Evolutionary conservation across 306 rosid species (phyloP).

Genomic region (Casuarina glauca): DNA sequence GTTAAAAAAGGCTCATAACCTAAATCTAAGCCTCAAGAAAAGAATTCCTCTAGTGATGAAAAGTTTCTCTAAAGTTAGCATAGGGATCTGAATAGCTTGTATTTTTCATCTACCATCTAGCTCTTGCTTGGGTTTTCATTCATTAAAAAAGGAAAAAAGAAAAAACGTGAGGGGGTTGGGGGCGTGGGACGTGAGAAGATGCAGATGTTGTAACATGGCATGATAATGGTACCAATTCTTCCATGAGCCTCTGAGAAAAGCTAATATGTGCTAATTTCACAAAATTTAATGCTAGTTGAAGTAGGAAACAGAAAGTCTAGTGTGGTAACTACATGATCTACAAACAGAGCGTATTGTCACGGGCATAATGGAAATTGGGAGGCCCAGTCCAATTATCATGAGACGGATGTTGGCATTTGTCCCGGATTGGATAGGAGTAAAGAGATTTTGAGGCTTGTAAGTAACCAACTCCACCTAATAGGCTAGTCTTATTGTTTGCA

Average conservation of each 20-base stretch:
- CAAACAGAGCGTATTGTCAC: too few species aligned
- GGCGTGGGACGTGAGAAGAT: too few species aligned
- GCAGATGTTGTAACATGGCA: background rate
- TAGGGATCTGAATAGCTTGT: background rate
- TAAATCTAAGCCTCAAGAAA: background rate
- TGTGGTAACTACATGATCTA: too few species aligned
- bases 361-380: too few species aligned
- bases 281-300: background rate
- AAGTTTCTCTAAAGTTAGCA: constrained; percentile 14
- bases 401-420: too few species aligned
- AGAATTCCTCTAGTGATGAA: constrained; percentile 6
- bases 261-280: background rate
- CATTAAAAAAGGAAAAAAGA: too few species aligned
- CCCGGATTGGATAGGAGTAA: too few species aligned
- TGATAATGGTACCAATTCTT: background rate
- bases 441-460: too few species aligned
- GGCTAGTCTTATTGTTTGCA: too few species aligned
- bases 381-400: too few species aligned
- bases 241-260: background rate
- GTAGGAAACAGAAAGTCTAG: background rate
- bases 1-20: too few species aligned
- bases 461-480: too few species aligned
- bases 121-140: background rate
- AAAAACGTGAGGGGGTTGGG: background rate
- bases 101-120: background rate